These are phyloP conservation scores for Pyropia yezoensis DNA, from an alignment of 23 red algal genomes.

Conservation along the genomic window DNA sequence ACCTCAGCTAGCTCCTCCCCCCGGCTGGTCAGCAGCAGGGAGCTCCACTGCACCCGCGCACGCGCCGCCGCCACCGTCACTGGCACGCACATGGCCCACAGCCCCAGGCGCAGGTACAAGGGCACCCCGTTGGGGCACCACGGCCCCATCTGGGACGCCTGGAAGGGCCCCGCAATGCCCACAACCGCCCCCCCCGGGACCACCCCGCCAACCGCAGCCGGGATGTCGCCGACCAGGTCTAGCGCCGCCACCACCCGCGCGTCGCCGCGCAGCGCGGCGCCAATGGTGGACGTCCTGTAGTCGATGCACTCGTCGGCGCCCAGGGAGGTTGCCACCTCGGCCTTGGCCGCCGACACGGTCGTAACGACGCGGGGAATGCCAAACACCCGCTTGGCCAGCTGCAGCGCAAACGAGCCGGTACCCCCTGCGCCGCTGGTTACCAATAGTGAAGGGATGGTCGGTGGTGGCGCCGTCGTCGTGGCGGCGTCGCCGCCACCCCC, in stretches of 20 bases:
- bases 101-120: too few relatives aligned
- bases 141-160: background rate
- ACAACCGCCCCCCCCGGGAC: background rate
- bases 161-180: background rate
- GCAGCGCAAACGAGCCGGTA: conserved; percentile 11
- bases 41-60: background rate
- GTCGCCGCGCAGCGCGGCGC: conserved; percentile 7
- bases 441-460: background rate
- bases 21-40: conserved; percentile 2
- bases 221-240: background rate
- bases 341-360: conserved; percentile 16
- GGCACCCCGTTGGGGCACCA: too few relatives aligned
- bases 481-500: background rate
- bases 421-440: conserved; percentile 16
- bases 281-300: conserved; percentile 6
- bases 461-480: too few relatives aligned
- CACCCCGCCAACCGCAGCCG: background rate
- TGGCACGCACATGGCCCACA: too few relatives aligned
- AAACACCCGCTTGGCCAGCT: conserved; percentile 11
- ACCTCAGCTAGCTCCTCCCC: conserved; percentile 4
- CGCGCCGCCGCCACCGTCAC: too few relatives aligned
- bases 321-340: conserved; percentile 1
- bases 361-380: conserved; percentile 3
- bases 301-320: conserved; percentile 19
- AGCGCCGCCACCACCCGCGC: background rate